Evolutionary conservation across 1,139 yeast genomes (phyloP).

Genomic region (Meyerozyma sp.): DNA sequence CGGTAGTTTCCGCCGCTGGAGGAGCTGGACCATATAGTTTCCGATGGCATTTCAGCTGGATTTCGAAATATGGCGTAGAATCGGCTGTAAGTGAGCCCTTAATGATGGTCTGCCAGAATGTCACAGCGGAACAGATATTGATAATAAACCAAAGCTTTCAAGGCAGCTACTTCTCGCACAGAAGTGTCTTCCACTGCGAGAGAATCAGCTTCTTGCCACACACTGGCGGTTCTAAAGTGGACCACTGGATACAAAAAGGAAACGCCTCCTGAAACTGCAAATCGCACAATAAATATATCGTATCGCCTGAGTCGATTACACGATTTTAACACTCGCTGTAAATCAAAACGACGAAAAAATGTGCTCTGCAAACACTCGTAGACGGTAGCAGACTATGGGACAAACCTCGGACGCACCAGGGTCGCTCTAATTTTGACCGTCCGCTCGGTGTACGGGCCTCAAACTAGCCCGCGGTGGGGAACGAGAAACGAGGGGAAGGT

Average conservation of each 20-base stretch:
- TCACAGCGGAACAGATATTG: neutral
- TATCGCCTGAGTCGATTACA: neutral
- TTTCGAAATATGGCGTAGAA: too few species aligned
- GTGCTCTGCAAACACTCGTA: neutral
- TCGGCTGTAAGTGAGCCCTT: neutral
- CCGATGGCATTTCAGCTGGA: conserved; percentile 18
- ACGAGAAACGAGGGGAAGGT: neutral
- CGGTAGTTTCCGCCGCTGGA: conserved; percentile 24
- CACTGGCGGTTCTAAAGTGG: too few species aligned
- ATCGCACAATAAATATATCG: neutral
- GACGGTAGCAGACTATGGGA: neutral
- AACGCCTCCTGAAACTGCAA: neutral
- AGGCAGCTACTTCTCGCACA: neutral
- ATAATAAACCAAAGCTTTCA: neutral
- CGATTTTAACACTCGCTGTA: neutral
- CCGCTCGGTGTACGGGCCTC: neutral
- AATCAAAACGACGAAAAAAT: neutral
- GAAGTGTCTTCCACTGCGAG: too few species aligned
- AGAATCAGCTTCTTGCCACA: too few species aligned
- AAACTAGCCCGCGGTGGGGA: neutral
- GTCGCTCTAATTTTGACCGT: neutral
- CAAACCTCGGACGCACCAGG: neutral
- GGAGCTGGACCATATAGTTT: conserved; percentile 40
- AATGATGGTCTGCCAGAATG: neutral
- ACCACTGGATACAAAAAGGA: neutral